Base-by-base conservation (phyloP, 2,329 filamentous ascomycete species). In the Tolypocladium amazonense region DNA sequence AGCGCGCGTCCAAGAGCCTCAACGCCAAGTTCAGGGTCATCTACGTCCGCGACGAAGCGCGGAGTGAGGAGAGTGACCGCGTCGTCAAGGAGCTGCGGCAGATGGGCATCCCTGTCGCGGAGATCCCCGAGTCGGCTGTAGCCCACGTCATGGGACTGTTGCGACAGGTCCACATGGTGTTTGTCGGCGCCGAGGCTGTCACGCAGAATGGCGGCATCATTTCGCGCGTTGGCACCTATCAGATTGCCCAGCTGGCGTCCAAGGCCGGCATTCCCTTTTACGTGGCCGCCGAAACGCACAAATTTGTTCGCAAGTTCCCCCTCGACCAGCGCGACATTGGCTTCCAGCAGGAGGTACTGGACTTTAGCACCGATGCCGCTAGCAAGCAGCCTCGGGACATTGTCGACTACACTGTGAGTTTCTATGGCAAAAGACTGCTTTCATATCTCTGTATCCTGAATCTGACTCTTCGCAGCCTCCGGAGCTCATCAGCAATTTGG, bases 131-230 rank as follows among this genome's bases (percentile, higher is more conserved):
- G 61, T 69, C 73, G 5, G 89, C 88, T 1, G 90, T 97, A 11
- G 91, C 90, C 39, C 92, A 95, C 71, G 86, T 88, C 50, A 83
- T 97, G 73, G 73, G 71, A 14, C 62, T 76, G 58, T 64, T 76
- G 60, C 69, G 73, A n/a, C 74, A 77, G 64, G 87, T 94, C 18
- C 85, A 91, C 69, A 76, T 84, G 67, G 80, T 88, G 9, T 78
- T 89, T 57, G 82, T 87, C 12, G 86, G 86, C 55, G 83, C 85
- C 76, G 93, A 97, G 73, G 92, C 92, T 47, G 91, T 97, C 20
- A 90, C 95, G 25, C 90, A 96, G 70, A 96, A 96, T 70, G 94
- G 94, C 56, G 93, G 93, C 43, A 88, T 97, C 66, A 90, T 99
- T 65, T 93, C 89, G 30, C 81, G 92, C 56, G 83, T 97, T 75